phyloP scores from a whole-genome alignment of 192 early-diverging fungal species.

The Globomyces pollinis-pini region DNA sequence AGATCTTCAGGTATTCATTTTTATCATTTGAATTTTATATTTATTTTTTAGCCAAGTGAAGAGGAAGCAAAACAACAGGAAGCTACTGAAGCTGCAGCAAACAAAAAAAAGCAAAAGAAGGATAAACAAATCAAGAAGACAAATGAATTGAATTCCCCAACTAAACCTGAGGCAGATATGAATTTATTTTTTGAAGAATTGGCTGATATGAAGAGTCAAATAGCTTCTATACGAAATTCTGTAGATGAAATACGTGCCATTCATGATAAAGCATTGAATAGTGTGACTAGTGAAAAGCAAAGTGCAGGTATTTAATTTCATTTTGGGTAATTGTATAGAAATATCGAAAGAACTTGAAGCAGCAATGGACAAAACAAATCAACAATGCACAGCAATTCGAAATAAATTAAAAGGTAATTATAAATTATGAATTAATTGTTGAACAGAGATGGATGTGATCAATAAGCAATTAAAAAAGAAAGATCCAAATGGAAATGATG shows the following conservation, averaged over 20 bases:
- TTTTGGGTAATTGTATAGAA: constrained; percentile 11
- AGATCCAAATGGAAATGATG: constrained; percentile 23
- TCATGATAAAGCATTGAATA: constrained; percentile 44
- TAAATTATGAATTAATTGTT: background rate
- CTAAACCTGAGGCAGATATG: constrained; percentile 28
- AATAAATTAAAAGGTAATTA: constrained; percentile 34
- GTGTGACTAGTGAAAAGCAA: constrained; percentile 41
- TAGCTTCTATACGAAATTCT: constrained; percentile 26
- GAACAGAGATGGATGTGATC: constrained; percentile 40
- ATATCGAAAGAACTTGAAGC: constrained; percentile 42
- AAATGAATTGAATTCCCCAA: constrained; percentile 9
- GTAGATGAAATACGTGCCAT: constrained; percentile 35
- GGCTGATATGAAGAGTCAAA: constrained; percentile 33
- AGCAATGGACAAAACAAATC: constrained; percentile 42
- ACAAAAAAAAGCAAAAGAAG: constrained; percentile 18
- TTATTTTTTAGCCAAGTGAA: constrained; percentile 3
- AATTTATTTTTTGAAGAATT: constrained; percentile 41
- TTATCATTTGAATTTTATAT: too few relatives aligned
- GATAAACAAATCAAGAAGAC: constrained; percentile 9
- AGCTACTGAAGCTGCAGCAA: background rate
- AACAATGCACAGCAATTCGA: constrained; percentile 26
- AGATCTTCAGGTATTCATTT: constrained; percentile 28
- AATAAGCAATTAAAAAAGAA: constrained; percentile 40
- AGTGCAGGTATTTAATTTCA: constrained; percentile 21
- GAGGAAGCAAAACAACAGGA: constrained; percentile 1